Conservation (phyloP, 208 protist species). For the Polymyxa betae region DNA sequence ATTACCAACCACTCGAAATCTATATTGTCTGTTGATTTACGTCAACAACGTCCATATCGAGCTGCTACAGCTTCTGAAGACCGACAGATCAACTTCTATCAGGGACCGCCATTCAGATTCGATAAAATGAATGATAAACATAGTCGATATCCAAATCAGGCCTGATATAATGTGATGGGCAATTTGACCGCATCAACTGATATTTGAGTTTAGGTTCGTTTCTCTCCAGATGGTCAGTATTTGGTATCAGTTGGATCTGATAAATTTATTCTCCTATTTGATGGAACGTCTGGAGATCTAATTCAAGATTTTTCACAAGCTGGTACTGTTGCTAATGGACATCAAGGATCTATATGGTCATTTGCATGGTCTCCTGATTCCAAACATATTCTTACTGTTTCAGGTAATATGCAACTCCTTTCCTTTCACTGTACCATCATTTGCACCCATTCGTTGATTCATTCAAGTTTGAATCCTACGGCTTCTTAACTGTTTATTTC, state of each 20-base stretch:
- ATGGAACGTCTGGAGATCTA: neutral
- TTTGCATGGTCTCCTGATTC: slow-evolving; percentile 4
- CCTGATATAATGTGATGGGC: neutral
- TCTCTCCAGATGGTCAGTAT: slow-evolving; percentile 72
- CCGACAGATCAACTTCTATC: slow-evolving; percentile 64
- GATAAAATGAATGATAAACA: slow-evolving; percentile 64
- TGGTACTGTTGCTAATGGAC: neutral
- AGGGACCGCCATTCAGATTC: slow-evolving; percentile 80
- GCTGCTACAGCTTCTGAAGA: slow-evolving; percentile 76
- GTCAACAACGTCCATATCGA: slow-evolving; percentile 74
- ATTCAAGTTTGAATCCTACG: too few species aligned
- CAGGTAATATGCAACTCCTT: neutral
- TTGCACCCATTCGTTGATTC: too few species aligned
- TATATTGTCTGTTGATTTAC: slow-evolving; percentile 66
- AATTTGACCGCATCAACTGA: neutral
- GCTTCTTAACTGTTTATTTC: slow-evolving; percentile 62
- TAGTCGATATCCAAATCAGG: slow-evolving; percentile 71
- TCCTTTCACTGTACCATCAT: neutral
- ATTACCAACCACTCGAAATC: slow-evolving; percentile 66
- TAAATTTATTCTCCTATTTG: slow-evolving; percentile 69
- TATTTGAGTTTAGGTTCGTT: slow-evolving; percentile 67
- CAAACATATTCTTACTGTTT: slow-evolving; percentile 4
- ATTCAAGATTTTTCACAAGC: neutral
- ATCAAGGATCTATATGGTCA: slow-evolving; percentile 33
- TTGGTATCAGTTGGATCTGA: slow-evolving; percentile 72